These are phyloP conservation scores for Plasmodium coatneyi DNA, from an alignment of 169 alveolate genomes.

Conservation along the genomic window DNA sequence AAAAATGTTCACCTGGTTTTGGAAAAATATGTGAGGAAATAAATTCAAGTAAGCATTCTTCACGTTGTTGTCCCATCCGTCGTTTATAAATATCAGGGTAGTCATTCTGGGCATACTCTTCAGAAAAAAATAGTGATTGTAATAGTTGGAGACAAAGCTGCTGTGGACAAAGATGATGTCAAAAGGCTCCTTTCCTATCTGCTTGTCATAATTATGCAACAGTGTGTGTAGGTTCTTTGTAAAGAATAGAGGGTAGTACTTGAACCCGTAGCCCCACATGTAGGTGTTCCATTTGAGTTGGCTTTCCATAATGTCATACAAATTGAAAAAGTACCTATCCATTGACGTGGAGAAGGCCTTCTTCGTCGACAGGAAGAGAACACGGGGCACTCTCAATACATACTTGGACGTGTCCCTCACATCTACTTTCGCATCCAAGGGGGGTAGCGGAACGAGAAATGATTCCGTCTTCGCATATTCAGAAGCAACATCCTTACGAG, in stretches of 20 bases:
- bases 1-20: constrained; percentile 68
- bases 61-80: constrained; percentile 73
- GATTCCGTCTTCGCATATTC: constrained; percentile 15
- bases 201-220: constrained; percentile 40
- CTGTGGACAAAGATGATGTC: constrained; percentile 62
- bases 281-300: constrained; percentile 69
- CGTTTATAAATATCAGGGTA: constrained; percentile 40
- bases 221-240: constrained; percentile 54
- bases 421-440: constrained; percentile 32
- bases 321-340: constrained; percentile 44
- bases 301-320: constrained; percentile 55
- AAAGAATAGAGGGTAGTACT: constrained; percentile 56
- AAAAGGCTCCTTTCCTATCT: constrained; percentile 66
- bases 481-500: not conserved
- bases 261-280: constrained; percentile 74
- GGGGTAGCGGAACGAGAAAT: constrained; percentile 62
- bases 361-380: constrained; percentile 53
- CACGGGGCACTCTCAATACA: constrained; percentile 69
- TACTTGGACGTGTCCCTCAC: constrained; percentile 36
- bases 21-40: constrained; percentile 71
- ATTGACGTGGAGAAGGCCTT: constrained; percentile 51
- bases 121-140: constrained; percentile 62
- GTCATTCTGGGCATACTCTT: constrained; percentile 65
- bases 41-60: constrained; percentile 48
- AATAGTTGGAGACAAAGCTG: constrained; percentile 64